phyloP scores from a whole-genome alignment of 768 basidiomycete genomes.

The Hericium rajendrae region DNA sequence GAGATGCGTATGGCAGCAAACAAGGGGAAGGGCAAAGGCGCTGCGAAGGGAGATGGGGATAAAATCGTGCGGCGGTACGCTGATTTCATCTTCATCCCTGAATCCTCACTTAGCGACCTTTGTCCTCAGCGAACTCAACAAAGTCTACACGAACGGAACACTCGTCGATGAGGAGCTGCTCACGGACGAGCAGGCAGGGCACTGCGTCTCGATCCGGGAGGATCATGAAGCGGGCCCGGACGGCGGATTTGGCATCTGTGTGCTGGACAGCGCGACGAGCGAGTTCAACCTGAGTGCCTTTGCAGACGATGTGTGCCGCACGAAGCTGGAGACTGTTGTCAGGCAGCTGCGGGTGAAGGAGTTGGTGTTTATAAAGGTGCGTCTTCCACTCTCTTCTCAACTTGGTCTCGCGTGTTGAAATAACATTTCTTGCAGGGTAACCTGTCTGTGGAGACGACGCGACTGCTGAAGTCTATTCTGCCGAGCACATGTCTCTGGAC shows the following conservation, averaged over 20 bases:
- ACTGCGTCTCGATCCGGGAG: constrained; percentile 86
- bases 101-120: background rate
- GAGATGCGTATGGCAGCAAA: constrained; percentile 87
- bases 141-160: constrained; percentile 95
- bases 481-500: constrained; percentile 86
- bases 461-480: constrained; percentile 72
- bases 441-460: constrained; percentile 71
- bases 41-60: constrained; percentile 49
- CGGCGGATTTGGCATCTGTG: constrained; percentile 74
- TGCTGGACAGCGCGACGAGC: constrained; percentile 90
- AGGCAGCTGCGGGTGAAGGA: constrained; percentile 89
- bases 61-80: constrained; percentile 80
- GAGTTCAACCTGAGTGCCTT: constrained; percentile 89
- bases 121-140: constrained; percentile 67
- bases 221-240: constrained; percentile 29
- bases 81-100: background rate
- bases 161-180: constrained; percentile 85
- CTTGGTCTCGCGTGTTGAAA: background rate
- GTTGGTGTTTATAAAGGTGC: constrained; percentile 80
- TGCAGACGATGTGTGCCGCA: constrained; percentile 87
- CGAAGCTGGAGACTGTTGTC: constrained; percentile 87
- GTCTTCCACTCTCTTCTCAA: constrained; percentile 4
- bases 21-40: constrained; percentile 39
- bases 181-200: constrained; percentile 88
- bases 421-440: constrained; percentile 53